Base-by-base conservation (phyloP, 495 filamentous ascomycete species). In the Lasiosphaeris hirsuta region DNA sequence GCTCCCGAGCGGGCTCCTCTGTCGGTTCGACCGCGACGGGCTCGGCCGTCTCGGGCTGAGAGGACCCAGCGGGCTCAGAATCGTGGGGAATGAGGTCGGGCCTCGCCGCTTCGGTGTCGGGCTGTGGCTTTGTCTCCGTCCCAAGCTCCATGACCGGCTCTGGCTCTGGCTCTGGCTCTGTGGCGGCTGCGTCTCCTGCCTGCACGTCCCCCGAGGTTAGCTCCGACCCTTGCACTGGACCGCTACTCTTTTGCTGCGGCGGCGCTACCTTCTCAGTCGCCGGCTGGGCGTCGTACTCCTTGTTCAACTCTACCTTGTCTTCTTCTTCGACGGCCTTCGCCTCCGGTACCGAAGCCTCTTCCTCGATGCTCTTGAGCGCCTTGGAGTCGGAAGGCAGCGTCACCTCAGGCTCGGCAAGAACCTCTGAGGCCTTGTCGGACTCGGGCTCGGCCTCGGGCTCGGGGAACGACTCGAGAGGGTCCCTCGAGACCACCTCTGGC, bases 201-300 rank as follows among this genome's bases (percentile, higher is more conserved):
- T 30, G 23, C 23, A 2, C 23, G 23, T 30, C 23, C 23, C 23
- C 23, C 41, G 46, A 41, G 53, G 42, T 55, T 55, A 55, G 53
- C 53, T 30, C 53, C 46, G 53, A 33, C n/a, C 19, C 19, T 30
- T n/a, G 18, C 38, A 1, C 19, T 30, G 13, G 11, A n/a, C 5
- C 0, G 14, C 13, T 17, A 7, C 2, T 41, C 14, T 15, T 15
- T 41, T 11, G 39, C 39, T 15, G 39, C 41, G 44, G 1, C 14
- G 63, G 66, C 51, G 61, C 61, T 66, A 66, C 66, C 66, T 69
- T 64, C 58, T 66, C 61, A 57, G 57, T 54, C 48, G 40, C 49
- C 33, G 43, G 46, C 52, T 55, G 44, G 46, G 40, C 15, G 5
- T 37, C 49, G 14, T 45, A 33, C 14, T 47, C 44, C 35, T 51